Evolutionary conservation across 306 rosid genomes (phyloP).

Genomic region (Mimosa bimucronata): DNA sequence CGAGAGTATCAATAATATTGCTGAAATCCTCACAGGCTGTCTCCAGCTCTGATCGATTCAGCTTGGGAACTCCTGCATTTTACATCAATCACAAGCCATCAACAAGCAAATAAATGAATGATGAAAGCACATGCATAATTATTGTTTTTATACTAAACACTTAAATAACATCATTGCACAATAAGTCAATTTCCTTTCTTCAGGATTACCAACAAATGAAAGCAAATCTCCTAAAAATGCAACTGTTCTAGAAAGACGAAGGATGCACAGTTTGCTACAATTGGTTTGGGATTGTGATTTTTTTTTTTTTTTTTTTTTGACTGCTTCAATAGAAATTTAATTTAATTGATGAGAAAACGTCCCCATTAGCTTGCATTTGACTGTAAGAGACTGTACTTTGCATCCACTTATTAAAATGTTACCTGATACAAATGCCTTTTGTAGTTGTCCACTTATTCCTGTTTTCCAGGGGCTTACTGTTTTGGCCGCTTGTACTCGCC

Average conservation of each 20-base stretch:
- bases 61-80: conserved; percentile 85
- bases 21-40: conserved; percentile 99
- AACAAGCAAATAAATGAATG: conserved; percentile 11
- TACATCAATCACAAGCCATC: conserved; percentile 7
- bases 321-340: not conserved
- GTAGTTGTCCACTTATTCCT: conserved; percentile 96
- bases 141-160: conserved; percentile 2
- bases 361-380: conserved; percentile 1
- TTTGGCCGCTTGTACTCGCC: conserved; percentile 65
- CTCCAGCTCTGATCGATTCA: conserved; percentile 82
- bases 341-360: conserved; percentile 3
- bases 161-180: conserved; percentile 2
- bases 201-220: not conserved
- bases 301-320: not conserved
- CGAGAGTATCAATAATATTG: conserved; percentile 70
- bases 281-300: not conserved
- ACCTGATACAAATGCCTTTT: conserved; percentile 97
- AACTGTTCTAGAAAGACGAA: not conserved
- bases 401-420: conserved; percentile 25
- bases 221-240: not conserved
- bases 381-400: not conserved
- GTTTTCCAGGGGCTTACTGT: conserved; percentile 88
- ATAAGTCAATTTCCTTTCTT: conserved; percentile 9
- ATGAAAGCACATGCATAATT: conserved; percentile 3
- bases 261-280: not conserved